These are phyloP conservation scores for Naganishia randhawae DNA, from an alignment of 768 basidiomycete species.

Conservation along the genomic window DNA sequence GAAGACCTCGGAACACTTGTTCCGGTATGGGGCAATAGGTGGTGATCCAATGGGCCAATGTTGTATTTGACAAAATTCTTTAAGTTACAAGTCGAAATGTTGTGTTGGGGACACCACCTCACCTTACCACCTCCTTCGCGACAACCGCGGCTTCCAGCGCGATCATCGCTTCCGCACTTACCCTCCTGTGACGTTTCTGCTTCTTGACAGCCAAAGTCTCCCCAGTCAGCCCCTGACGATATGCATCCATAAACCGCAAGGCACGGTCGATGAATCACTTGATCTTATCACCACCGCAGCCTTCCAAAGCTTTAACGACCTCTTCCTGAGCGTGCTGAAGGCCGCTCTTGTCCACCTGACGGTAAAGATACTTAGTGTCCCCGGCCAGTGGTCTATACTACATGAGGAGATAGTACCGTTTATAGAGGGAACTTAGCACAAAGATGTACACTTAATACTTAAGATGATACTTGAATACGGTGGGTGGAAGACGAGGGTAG, in stretches of 20 bases:
- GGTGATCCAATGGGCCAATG: not conserved
- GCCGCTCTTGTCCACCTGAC: slow-evolving; percentile 38
- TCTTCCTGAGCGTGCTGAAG: slow-evolving; percentile 50
- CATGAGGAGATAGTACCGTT: too few relatives aligned
- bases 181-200: slow-evolving; percentile 40
- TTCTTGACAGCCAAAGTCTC: slow-evolving; percentile 37
- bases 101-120: not conserved
- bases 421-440: too few relatives aligned
- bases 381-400: too few relatives aligned
- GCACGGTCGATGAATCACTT: slow-evolving; percentile 36
- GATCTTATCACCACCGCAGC: slow-evolving; percentile 37
- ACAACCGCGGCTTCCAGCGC: not conserved
- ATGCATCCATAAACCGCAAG: slow-evolving; percentile 41
- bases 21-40: not conserved
- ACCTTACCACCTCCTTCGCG: not conserved
- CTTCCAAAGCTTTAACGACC: slow-evolving; percentile 42
- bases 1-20: not conserved
- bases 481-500: too few relatives aligned
- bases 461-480: too few relatives aligned
- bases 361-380: slow-evolving; percentile 50
- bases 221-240: slow-evolving; percentile 37
- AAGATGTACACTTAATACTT: too few relatives aligned
- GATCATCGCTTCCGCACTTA: not conserved
- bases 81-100: slow-evolving; percentile 1
- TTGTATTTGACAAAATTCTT: not conserved